These are phyloP conservation scores for Colletotrichum graminicola DNA, from an alignment of 2,329 filamentous ascomycete species.

Conservation along the genomic window DNA sequence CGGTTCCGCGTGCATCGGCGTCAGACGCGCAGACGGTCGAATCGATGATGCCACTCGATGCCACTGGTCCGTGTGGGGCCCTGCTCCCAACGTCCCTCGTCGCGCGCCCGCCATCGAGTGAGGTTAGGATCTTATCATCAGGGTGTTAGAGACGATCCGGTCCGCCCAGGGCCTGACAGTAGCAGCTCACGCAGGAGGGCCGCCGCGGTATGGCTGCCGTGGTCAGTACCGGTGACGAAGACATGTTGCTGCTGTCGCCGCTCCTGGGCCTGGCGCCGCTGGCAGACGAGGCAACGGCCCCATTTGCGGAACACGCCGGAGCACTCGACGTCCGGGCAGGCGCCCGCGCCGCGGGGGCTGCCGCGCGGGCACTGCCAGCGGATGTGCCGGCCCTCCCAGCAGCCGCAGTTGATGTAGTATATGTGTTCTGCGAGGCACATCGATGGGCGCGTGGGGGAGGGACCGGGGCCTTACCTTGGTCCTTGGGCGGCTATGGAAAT, in stretches of 20 bases:
- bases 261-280: conserved; percentile 22
- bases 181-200: conserved; percentile 11
- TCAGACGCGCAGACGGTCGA: not conserved
- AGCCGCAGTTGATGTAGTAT: conserved; percentile 37
- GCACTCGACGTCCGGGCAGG: conserved; percentile 21
- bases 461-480: not conserved
- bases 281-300: conserved; percentile 35
- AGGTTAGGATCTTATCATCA: not conserved
- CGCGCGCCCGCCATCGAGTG: not conserved
- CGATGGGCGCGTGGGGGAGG: not conserved
- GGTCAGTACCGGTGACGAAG: conserved; percentile 47
- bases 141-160: not conserved
- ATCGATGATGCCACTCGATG: not conserved
- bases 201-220: conserved; percentile 17
- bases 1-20: not conserved
- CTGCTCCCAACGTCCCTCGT: not conserved
- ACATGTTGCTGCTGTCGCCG: not conserved
- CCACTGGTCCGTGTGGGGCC: not conserved
- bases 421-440: conserved; percentile 42
- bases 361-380: conserved; percentile 15
- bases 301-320: conserved; percentile 33
- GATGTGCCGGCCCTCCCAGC: conserved; percentile 34
- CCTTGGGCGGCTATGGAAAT: not conserved
- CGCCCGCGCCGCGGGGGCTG: not conserved
- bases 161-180: not conserved